Base-by-base conservation (phyloP, 495 filamentous ascomycete genomes). In the Durotheca rogersii region DNA sequence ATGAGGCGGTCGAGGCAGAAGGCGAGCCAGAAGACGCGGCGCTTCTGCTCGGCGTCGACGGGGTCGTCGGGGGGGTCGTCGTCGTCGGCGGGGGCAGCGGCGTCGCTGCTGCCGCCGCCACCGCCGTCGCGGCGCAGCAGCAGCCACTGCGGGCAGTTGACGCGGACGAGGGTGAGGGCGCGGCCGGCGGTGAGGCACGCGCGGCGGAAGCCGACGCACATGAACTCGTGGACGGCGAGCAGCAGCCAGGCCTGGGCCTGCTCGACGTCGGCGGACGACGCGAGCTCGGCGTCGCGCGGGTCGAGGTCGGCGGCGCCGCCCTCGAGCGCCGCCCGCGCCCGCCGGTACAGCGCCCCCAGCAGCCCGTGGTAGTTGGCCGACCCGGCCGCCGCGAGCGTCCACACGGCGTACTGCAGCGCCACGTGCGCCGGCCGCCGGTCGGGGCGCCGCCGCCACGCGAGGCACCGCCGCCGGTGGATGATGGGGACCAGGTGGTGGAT, bases 1-100 rank as follows among this genome's bases (percentile, higher is more conserved):
- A 42, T 23, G 11, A 42, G 12, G 1, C 67, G 64, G 46, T 77
- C 74, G 7, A 77, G 51, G 15, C 53, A 65, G 40, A 67, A 75
- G 0, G 73, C 72, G 38, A 75, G 53, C 74, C 74, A 77, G 38
- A 76, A 74, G 0, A 66, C 67, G 11, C 74, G 54, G 15, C 73
- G 37, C 39, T 69, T 68, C 41, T 73, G 66, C 49, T 77, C 74
- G 0, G 56, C 41, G 21, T 77, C 72, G 6, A 72, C 41, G 23
- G 4, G 9, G 23, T 27, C 23, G 4, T 4, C 23, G 4, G 4
- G 4, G 4, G 23, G 23, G 23, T 27, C 23, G 9, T 27, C 23
- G 9, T 9, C n/a, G n/a, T n/a, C n/a, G n/a, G n/a, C n/a, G n/a
- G n/a, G n/a, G n/a, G n/a, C n/a, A n/a, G n/a, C n/a, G n/a, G n/a